A percentile compares a stretch with the other conserved stretches of the same genome.
Evolutionary conservation across 495 filamentous ascomycete genomes (phyloP).

Genomic region (Lophium mytilinum): DNA sequence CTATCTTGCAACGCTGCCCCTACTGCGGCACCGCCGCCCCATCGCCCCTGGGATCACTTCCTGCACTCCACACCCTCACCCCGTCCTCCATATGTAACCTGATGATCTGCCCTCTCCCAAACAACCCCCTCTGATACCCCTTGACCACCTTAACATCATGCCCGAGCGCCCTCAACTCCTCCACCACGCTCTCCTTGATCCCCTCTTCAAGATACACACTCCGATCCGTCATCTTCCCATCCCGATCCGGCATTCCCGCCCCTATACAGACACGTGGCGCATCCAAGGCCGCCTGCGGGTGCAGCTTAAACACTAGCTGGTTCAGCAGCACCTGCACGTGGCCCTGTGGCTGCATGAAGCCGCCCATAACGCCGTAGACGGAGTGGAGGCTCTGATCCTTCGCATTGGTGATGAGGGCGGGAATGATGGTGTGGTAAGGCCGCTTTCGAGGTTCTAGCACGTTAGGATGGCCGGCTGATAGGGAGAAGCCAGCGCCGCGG

Average conservation of each 20-base stretch:
- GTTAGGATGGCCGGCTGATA: constrained; percentile 66
- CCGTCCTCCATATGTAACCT: constrained; percentile 65
- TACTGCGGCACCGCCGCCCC: constrained; percentile 65
- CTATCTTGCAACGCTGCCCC: not conserved
- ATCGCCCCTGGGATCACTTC: constrained; percentile 84
- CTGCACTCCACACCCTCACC: constrained; percentile 65
- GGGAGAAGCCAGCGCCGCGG: constrained; percentile 76
- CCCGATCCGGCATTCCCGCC: constrained; percentile 50
- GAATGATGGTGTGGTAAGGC: constrained; percentile 97
- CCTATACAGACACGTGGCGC: constrained; percentile 81
- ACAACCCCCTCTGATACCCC: constrained; percentile 61
- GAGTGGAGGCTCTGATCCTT: constrained; percentile 64
- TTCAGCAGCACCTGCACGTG: constrained; percentile 93
- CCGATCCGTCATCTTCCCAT: constrained; percentile 43
- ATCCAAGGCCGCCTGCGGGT: constrained; percentile 84
- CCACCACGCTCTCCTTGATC: constrained; percentile 55
- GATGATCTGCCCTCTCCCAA: constrained; percentile 89
- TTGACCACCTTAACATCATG: constrained; percentile 63
- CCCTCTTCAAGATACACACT: constrained; percentile 81
- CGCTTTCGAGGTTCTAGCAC: constrained; percentile 71
- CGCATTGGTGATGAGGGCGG: constrained; percentile 74
- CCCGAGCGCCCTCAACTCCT: constrained; percentile 60
- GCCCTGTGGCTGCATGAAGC: constrained; percentile 98
- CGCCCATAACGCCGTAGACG: constrained; percentile 94
- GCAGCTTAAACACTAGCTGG: constrained; percentile 75